A percentile compares a stretch with the other conserved stretches of the same genome.
phyloP scores from a whole-genome alignment of 2,329 filamentous ascomycete species.

The Tolypocladium inflatum region DNA sequence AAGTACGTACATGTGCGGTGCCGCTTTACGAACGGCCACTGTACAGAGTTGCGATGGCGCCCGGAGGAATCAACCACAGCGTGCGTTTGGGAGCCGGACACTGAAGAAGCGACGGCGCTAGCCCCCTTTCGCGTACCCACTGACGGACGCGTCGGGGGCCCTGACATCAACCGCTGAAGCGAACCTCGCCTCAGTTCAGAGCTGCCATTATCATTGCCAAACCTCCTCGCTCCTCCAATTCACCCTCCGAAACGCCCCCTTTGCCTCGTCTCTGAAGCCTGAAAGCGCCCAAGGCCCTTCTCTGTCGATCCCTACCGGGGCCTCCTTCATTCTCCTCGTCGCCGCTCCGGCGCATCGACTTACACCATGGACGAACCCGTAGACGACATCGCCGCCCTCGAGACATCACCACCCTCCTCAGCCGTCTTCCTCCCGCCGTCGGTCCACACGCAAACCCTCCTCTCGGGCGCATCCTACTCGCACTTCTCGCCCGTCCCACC shows the following conservation, averaged over 20 bases:
- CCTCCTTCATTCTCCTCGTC: background rate
- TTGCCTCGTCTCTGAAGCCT: background rate
- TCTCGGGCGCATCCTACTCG: conserved; percentile 58
- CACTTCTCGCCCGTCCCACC: conserved; percentile 63
- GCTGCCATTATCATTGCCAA: background rate
- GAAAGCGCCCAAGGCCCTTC: background rate
- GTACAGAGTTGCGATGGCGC: background rate
- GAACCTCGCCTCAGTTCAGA: background rate
- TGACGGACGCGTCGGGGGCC: background rate
- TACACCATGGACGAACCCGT: conserved; percentile 7
- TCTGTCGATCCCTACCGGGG: no score
- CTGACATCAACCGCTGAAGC: background rate
- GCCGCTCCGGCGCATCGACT: background rate
- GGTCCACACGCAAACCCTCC: conserved; percentile 45
- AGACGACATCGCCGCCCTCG: conserved; percentile 1
- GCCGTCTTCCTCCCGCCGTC: conserved; percentile 58
- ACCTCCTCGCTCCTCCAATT: background rate
- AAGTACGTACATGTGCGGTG: background rate
- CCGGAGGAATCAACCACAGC: background rate
- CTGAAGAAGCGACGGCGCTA: background rate
- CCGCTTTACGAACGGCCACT: background rate
- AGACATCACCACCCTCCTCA: conserved; percentile 3
- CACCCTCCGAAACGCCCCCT: background rate
- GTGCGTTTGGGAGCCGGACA: no score
- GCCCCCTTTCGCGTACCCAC: background rate